These are phyloP conservation scores for Blepharisma japonicum DNA, from an alignment of 73 alveolate genomes.

Conservation along the genomic window DNA sequence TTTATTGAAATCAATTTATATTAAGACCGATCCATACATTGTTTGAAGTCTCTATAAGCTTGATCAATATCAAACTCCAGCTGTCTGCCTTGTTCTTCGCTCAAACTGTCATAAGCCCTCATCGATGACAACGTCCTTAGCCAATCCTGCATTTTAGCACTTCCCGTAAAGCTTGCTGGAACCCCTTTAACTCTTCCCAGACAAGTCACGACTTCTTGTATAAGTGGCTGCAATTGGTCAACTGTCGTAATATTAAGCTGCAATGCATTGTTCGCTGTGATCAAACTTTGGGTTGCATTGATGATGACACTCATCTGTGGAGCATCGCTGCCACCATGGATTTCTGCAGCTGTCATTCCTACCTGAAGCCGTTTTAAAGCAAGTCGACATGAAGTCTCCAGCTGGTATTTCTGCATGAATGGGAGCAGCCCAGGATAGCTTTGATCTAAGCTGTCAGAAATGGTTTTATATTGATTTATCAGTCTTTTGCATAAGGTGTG, in stretches of 20 bases:
- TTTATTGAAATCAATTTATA: too few relatives aligned
- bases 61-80: slow-evolving; percentile 23
- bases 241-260: slow-evolving; percentile 10
- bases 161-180: slow-evolving; percentile 4
- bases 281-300: slow-evolving; percentile 20
- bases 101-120: not conserved
- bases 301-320: slow-evolving; percentile 10
- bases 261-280: slow-evolving; percentile 21
- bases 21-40: slow-evolving; percentile 1
- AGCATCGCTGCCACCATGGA: not conserved
- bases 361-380: slow-evolving; percentile 5
- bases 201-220: slow-evolving; percentile 19
- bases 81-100: slow-evolving; percentile 12
- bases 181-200: slow-evolving; percentile 19
- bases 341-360: slow-evolving; percentile 19
- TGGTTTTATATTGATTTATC: slow-evolving; percentile 1
- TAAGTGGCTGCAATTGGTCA: not conserved
- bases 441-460: not conserved
- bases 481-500: slow-evolving; percentile 13
- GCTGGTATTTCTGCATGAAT: slow-evolving; percentile 17
- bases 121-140: not conserved
- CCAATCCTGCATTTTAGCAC: slow-evolving; percentile 24
- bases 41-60: slow-evolving; percentile 9
- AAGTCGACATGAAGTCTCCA: not conserved
- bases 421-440: not conserved